phyloP scores from a whole-genome alignment of 441 rosid species.

The Adansonia rubrostipa region DNA sequence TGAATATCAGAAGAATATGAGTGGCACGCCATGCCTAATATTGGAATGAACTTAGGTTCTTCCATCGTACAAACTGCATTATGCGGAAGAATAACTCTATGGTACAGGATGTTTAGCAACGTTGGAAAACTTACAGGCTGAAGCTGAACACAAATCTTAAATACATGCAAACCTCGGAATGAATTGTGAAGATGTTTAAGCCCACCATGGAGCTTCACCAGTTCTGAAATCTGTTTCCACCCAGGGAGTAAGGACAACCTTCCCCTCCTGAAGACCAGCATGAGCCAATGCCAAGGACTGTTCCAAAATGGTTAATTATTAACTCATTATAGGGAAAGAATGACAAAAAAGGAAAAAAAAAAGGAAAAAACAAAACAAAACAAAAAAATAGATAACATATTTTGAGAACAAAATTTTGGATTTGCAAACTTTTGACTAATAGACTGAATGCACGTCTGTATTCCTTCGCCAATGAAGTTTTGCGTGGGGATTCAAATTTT shows the following conservation, averaged over 20 bases:
- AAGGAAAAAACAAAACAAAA: not conserved
- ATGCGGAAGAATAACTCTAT: slow-evolving; percentile 15
- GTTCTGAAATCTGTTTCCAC: slow-evolving; percentile 96
- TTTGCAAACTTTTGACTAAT: too few species aligned
- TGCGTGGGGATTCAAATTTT: too few species aligned
- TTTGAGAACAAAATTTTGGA: too few species aligned
- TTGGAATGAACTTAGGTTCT: not conserved
- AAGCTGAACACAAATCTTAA: not conserved
- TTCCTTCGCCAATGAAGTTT: not conserved
- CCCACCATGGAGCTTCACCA: slow-evolving; percentile 96
- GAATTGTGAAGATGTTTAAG: slow-evolving; percentile 41
- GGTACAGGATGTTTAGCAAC: slow-evolving; percentile 13
- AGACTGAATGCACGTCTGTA: too few species aligned
- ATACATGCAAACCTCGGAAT: not conserved
- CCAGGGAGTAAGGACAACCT: slow-evolving; percentile 93
- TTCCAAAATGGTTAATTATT: not conserved
- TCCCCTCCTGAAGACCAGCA: slow-evolving; percentile 60
- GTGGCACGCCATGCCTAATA: not conserved
- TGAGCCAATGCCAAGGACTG: slow-evolving; percentile 93
- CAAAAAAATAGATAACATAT: not conserved
- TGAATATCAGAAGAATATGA: not conserved
- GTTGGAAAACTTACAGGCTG: slow-evolving; percentile 15
- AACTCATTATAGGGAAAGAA: not conserved
- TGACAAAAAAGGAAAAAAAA: not conserved
- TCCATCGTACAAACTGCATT: slow-evolving; percentile 22